These are phyloP conservation scores for Colletotrichum higginsianum DNA, from an alignment of 2,329 filamentous ascomycete genomes.

Conservation along the genomic window DNA sequence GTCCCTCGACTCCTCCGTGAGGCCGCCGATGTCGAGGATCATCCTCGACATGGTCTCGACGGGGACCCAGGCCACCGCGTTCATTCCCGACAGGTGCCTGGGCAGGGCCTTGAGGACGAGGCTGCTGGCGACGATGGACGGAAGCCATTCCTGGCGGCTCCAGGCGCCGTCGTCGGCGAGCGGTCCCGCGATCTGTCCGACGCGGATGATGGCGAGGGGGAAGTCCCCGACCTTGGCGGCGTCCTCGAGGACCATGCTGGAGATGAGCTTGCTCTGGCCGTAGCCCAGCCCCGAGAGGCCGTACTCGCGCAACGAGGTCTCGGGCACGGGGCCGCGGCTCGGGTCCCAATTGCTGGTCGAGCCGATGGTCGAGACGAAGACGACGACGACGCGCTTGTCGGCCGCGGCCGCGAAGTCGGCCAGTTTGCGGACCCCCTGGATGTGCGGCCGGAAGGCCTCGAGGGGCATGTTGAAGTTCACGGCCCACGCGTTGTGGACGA, in stretches of 20 bases:
- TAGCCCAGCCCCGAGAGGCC: constrained; percentile 25
- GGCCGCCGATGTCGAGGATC: constrained; percentile 61
- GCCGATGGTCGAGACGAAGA: constrained; percentile 41
- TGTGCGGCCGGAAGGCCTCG: constrained; percentile 64
- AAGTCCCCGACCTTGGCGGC: constrained; percentile 37
- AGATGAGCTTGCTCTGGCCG: constrained; percentile 41
- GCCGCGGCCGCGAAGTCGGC: constrained; percentile 47
- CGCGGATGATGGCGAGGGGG: constrained; percentile 26
- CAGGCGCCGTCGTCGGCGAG: constrained; percentile 25
- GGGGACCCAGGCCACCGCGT: constrained; percentile 68
- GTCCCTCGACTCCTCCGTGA: constrained; percentile 25
- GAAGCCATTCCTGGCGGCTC: constrained; percentile 42
- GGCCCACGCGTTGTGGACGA: constrained; percentile 66
- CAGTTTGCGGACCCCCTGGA: constrained; percentile 65
- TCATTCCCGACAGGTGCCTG: constrained; percentile 56
- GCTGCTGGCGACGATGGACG: constrained; percentile 57
- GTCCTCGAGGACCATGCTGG: constrained; percentile 33
- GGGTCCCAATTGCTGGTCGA: constrained; percentile 34
- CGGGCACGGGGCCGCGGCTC: constrained; percentile 22
- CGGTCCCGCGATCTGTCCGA: constrained; percentile 42
- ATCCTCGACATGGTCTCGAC: constrained; percentile 63
- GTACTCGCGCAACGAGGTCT: constrained; percentile 24
- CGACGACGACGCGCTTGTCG: constrained; percentile 23
- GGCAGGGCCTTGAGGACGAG: constrained; percentile 65
- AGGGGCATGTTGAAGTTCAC: constrained; percentile 68